Evolutionary conservation across 2,329 filamentous ascomycete species (phyloP).

Genomic region (Colletotrichum tofieldiae): DNA sequence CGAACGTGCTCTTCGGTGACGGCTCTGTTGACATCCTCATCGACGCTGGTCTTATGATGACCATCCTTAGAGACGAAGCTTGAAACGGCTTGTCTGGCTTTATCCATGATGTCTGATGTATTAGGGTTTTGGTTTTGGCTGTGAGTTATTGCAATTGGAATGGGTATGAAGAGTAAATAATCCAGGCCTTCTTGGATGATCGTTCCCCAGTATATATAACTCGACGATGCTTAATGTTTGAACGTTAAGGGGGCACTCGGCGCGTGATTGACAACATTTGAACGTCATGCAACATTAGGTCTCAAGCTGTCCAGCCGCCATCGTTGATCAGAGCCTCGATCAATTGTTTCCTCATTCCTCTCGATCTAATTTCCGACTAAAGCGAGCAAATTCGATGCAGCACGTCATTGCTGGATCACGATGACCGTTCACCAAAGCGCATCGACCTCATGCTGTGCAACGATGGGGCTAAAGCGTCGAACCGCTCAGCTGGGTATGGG

Average conservation of each 20-base stretch:
- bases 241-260: background rate
- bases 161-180: background rate
- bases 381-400: slow-evolving; percentile 9
- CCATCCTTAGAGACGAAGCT: slow-evolving; percentile 74
- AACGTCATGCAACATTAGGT: slow-evolving; percentile 12
- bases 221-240: background rate
- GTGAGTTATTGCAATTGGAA: background rate
- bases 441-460: background rate
- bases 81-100: slow-evolving; percentile 74
- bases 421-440: background rate
- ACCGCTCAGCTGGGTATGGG: background rate
- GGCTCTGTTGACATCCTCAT: slow-evolving; percentile 74
- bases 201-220: background rate
- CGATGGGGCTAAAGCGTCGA: background rate
- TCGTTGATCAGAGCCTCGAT: background rate
- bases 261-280: background rate
- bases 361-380: background rate
- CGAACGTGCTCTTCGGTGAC: slow-evolving; percentile 74
- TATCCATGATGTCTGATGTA: slow-evolving; percentile 67
- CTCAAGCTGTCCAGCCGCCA: background rate
- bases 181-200: background rate
- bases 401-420: slow-evolving; percentile 32
- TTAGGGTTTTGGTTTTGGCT: background rate
- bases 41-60: slow-evolving; percentile 79
- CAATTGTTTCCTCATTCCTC: background rate